These are phyloP conservation scores for Penicillium nucicola DNA, from an alignment of 495 filamentous ascomycete species.

Conservation along the genomic window DNA sequence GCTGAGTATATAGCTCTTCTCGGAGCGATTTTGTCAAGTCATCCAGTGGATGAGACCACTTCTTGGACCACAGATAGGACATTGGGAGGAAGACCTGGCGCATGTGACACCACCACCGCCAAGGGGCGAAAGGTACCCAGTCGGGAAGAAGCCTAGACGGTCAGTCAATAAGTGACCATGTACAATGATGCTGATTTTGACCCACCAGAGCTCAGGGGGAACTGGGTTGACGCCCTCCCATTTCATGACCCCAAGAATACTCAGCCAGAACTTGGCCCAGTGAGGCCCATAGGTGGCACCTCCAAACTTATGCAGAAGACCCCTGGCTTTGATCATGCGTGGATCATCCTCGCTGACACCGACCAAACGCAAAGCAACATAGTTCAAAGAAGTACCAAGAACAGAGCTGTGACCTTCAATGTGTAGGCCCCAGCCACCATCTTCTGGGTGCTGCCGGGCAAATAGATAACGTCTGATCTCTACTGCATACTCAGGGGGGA, in stretches of 20 bases:
- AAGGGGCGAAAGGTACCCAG: conserved; percentile 91
- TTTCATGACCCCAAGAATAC: conserved; percentile 73
- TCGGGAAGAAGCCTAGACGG: conserved; percentile 72
- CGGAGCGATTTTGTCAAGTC: conserved; percentile 69
- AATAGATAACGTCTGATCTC: conserved; percentile 96
- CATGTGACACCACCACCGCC: conserved; percentile 99
- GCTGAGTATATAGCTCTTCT: conserved; percentile 79
- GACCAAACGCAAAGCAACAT: conserved; percentile 78
- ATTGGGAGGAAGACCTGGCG: conserved; percentile 90
- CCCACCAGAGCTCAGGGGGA: conserved; percentile 84
- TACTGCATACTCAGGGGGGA: conserved; percentile 74
- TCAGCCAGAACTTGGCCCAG: conserved; percentile 94
- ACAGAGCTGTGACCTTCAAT: conserved; percentile 93
- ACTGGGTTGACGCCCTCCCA: conserved; percentile 95
- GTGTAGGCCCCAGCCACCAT: conserved; percentile 96
- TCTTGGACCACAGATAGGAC: conserved; percentile 82
- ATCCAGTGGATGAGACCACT: conserved; percentile 67
- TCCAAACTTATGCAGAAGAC: conserved; percentile 77
- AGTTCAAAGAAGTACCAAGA: conserved; percentile 89
- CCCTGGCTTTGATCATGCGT: conserved; percentile 82
- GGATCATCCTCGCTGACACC: conserved; percentile 85
- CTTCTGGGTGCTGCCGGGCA: conserved; percentile 76
- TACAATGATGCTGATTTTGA: background rate
- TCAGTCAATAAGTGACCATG: conserved; percentile 1
- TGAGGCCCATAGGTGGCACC: conserved; percentile 83